Conservation (phyloP, 2,329 filamentous ascomycete species). For the Zelopaecilomyces penicillatus region DNA sequence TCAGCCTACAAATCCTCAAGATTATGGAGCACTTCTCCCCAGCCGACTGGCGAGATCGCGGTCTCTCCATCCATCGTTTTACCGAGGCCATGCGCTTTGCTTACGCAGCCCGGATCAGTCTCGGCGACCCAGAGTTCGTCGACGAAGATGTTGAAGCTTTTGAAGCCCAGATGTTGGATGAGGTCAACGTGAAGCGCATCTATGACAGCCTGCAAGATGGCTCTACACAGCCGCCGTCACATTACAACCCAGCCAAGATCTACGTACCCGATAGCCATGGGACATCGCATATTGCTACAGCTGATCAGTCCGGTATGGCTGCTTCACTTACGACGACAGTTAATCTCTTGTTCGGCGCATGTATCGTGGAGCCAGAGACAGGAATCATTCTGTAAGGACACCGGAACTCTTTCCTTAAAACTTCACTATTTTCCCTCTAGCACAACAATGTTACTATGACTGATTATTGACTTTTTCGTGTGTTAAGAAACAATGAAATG, state of each 20-base stretch:
- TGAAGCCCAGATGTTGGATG: constrained; percentile 59
- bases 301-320: constrained; percentile 65
- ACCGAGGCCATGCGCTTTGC: constrained; percentile 86
- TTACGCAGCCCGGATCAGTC: constrained; percentile 67
- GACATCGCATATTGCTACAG: constrained; percentile 64
- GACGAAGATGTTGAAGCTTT: constrained; percentile 47
- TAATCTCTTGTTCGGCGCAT: constrained; percentile 77
- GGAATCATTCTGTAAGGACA: constrained; percentile 61
- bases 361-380: constrained; percentile 70
- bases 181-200: constrained; percentile 49
- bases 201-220: constrained; percentile 62
- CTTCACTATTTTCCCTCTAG: background rate
- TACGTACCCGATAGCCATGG: constrained; percentile 63
- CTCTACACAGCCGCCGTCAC: constrained; percentile 60
- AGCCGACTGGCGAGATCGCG: constrained; percentile 43
- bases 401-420: constrained; percentile 31
- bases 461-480: constrained; percentile 6
- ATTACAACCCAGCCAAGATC: constrained; percentile 62
- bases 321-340: constrained; percentile 79
- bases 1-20: constrained; percentile 70
- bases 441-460: constrained; percentile 4
- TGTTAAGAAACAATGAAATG: constrained; percentile 50
- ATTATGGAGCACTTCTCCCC: constrained; percentile 67
- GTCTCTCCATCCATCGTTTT: constrained; percentile 71
- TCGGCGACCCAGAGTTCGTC: constrained; percentile 78